These are phyloP conservation scores for Diaporthe humulicola DNA, from an alignment of 2,329 filamentous ascomycete species.

Conservation along the genomic window DNA sequence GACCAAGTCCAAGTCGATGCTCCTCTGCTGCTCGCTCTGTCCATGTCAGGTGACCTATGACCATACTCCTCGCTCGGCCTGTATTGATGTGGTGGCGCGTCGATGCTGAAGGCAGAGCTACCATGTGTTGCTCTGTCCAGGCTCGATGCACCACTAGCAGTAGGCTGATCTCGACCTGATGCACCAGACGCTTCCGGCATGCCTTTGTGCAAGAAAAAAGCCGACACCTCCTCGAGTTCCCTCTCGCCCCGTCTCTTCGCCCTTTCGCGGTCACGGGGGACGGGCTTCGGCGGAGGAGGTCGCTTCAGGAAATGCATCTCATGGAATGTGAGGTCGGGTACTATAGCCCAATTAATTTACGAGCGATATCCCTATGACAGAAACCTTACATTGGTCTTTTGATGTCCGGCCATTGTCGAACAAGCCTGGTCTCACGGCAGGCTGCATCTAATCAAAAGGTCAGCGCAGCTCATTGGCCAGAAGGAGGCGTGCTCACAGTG, in stretches of 20 bases:
- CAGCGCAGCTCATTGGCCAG: conserved; percentile 31
- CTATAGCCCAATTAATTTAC: conserved; percentile 48
- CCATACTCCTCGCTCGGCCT: neutral
- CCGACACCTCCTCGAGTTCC: conserved; percentile 52
- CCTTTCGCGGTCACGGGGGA: conserved; percentile 41
- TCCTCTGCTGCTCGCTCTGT: conserved; percentile 28
- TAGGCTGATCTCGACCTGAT: conserved; percentile 26
- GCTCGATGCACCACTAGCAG: conserved; percentile 19
- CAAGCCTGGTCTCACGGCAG: conserved; percentile 54
- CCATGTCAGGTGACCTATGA: neutral
- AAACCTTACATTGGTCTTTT: conserved; percentile 29
- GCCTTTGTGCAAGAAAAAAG: conserved; percentile 50
- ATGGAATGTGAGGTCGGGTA: conserved; percentile 66
- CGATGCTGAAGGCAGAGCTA: neutral
- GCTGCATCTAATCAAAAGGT: conserved; percentile 50
- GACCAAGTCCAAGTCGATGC: conserved; percentile 45
- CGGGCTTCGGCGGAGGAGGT: conserved; percentile 38
- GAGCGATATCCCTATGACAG: neutral
- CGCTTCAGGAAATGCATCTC: conserved; percentile 61
- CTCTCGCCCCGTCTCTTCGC: conserved; percentile 47
- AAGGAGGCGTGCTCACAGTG: conserved; percentile 56
- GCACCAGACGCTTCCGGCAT: conserved; percentile 29
- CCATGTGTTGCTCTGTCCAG: neutral
- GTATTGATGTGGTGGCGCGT: neutral
- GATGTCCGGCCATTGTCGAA: conserved; percentile 57